Conservation (phyloP, 2,329 filamentous ascomycete genomes). For the Aspergillus thermomutatus region DNA sequence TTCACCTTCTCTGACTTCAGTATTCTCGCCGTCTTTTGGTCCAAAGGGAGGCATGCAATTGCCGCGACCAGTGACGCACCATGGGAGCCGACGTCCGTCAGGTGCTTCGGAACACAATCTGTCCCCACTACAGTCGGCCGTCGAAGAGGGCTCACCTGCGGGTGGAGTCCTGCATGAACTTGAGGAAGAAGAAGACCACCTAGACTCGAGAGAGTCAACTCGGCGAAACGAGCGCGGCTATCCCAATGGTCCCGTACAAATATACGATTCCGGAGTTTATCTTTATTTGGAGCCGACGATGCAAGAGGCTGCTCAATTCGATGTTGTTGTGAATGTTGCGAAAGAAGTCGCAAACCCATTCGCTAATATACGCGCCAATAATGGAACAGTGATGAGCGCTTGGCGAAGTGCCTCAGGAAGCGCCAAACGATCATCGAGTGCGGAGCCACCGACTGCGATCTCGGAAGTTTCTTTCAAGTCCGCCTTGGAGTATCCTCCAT, state of each 20-base stretch:
- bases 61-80: slow-evolving; percentile 37
- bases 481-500: slow-evolving; percentile 40
- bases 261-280: slow-evolving; percentile 60
- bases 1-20: slow-evolving; percentile 54
- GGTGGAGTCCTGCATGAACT: slow-evolving; percentile 43
- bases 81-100: slow-evolving; percentile 27
- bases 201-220: slow-evolving; percentile 52
- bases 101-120: slow-evolving; percentile 28
- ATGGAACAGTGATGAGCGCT: slow-evolving; percentile 41
- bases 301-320: slow-evolving; percentile 58
- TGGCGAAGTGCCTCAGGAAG: slow-evolving; percentile 47
- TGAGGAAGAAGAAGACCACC: slow-evolving; percentile 49
- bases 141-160: slow-evolving; percentile 23
- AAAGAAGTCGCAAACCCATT: slow-evolving; percentile 64
- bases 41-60: slow-evolving; percentile 52
- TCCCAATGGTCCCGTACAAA: slow-evolving; percentile 61
- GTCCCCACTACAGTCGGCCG: slow-evolving; percentile 24
- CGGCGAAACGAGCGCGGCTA: slow-evolving; percentile 62
- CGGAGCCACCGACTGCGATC: slow-evolving; percentile 43
- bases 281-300: slow-evolving; percentile 62
- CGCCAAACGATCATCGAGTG: slow-evolving; percentile 32
- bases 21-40: slow-evolving; percentile 51
- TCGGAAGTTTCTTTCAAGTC: slow-evolving; percentile 51
- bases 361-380: slow-evolving; percentile 26
- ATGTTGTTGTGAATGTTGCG: slow-evolving; percentile 63